Evolutionary conservation across 176 grass and related monocot genomes (phyloP).

Genomic region (Luzula sylvatica): DNA sequence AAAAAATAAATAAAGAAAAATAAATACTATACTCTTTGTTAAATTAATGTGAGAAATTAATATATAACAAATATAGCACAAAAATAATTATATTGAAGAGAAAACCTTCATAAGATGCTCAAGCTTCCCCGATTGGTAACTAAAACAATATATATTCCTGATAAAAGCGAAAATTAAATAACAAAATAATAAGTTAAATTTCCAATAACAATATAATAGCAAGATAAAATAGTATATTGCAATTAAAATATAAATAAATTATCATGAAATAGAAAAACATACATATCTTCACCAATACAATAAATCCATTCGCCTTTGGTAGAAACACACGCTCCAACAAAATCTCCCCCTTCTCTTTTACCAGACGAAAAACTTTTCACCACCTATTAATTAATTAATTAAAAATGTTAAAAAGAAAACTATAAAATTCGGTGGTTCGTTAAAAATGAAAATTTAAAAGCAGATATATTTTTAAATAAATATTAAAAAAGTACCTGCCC

Average conservation of each 20-base stretch:
- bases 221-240: too few relatives aligned
- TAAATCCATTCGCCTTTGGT: conserved; percentile 99
- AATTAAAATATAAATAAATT: neutral
- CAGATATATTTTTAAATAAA: neutral
- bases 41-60: neutral
- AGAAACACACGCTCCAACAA: conserved; percentile 81
- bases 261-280: conserved; percentile 22
- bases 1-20: neutral
- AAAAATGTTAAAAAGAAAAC: too few relatives aligned
- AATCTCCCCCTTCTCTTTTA: conserved; percentile 88
- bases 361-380: conserved; percentile 97
- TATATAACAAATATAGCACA: neutral
- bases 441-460: conserved; percentile 2
- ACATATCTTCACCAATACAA: conserved; percentile 99
- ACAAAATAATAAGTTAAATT: conserved; percentile 10
- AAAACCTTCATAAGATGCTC: conserved; percentile 96
- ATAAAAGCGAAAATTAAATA: conserved; percentile 10
- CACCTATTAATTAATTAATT: conserved; percentile 23
- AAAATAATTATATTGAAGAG: neutral
- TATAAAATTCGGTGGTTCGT: too few relatives aligned
- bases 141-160: conserved; percentile 99
- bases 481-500: conserved; percentile 54
- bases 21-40: neutral
- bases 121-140: conserved; percentile 81
- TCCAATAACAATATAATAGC: conserved; percentile 1